Conservation (phyloP, 2,329 filamentous ascomycete genomes). For the Pyrenochaeta sp. region DNA sequence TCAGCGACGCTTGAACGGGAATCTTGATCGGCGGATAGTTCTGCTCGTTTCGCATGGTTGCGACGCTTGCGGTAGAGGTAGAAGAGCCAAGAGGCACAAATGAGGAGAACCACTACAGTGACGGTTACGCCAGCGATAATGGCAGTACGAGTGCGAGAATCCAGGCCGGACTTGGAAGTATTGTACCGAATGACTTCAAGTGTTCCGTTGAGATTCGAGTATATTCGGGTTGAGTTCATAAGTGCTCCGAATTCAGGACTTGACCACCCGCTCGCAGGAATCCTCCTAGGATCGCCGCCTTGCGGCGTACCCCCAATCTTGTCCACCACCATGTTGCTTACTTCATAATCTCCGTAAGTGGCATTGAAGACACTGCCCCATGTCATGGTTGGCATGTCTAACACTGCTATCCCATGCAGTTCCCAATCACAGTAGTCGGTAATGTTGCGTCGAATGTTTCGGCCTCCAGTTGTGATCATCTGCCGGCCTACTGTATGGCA, state of each 20-base stretch:
- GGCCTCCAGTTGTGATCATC: constrained; percentile 55
- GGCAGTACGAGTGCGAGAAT: constrained; percentile 7
- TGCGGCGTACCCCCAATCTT: constrained; percentile 2
- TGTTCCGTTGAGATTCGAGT: constrained; percentile 13
- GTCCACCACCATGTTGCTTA: constrained; percentile 7
- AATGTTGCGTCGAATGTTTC: constrained; percentile 47
- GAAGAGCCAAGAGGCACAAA: constrained; percentile 2
- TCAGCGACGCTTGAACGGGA: neutral
- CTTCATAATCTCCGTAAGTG: constrained; percentile 47
- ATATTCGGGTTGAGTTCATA: constrained; percentile 18
- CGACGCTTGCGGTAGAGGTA: constrained; percentile 3
- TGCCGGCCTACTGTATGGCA: constrained; percentile 54
- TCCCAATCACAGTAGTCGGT: constrained; percentile 28
- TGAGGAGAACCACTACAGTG: constrained; percentile 1
- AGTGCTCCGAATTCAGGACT: constrained; percentile 5
- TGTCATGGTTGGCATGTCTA: constrained; percentile 18
- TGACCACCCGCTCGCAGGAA: constrained; percentile 15
- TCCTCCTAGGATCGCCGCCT: neutral
- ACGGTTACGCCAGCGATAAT: constrained; percentile 12
- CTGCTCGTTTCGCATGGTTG: neutral
- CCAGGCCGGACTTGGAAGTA: neutral
- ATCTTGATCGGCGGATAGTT: neutral
- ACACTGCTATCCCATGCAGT: constrained; percentile 17
- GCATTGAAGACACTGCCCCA: constrained; percentile 26
- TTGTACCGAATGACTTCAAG: neutral